Conservation (phyloP, 2,329 filamentous ascomycete species). For the Epichloe coenophiala region DNA sequence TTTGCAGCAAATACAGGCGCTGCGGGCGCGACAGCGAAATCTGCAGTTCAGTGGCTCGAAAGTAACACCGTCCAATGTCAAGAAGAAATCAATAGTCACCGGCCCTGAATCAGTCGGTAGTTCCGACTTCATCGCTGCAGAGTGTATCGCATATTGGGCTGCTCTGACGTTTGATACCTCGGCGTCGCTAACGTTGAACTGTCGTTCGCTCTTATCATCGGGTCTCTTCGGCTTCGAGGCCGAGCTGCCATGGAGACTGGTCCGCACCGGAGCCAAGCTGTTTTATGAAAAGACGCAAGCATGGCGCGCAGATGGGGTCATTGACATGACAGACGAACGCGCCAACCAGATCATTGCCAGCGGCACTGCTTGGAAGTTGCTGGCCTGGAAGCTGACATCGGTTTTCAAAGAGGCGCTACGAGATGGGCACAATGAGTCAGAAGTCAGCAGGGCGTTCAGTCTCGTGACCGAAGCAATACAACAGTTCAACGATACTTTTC, state of each 20-base stretch:
- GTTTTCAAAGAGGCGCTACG: slow-evolving; percentile 19
- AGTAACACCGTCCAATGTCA: slow-evolving; percentile 16
- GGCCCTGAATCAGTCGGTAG: slow-evolving; percentile 16
- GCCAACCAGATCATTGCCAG: slow-evolving; percentile 18
- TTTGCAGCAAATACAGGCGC: slow-evolving; percentile 25
- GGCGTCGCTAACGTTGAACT: slow-evolving; percentile 26
- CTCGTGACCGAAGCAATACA: slow-evolving; percentile 14
- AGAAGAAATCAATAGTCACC: slow-evolving; percentile 10
- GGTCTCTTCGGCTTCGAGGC: slow-evolving; percentile 21
- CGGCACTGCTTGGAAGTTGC: slow-evolving; percentile 16
- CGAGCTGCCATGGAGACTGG: slow-evolving; percentile 17
- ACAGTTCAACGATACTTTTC: slow-evolving; percentile 16
- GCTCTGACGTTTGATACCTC: slow-evolving; percentile 29
- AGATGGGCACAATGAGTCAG: slow-evolving; percentile 18
- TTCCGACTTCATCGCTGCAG: slow-evolving; percentile 21
- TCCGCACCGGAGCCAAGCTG: slow-evolving; percentile 15
- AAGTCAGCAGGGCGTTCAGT: slow-evolving; percentile 14
- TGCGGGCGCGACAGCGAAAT: slow-evolving; percentile 25
- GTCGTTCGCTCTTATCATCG: slow-evolving; percentile 24
- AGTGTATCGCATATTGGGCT: slow-evolving; percentile 27
- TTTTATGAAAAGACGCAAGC: slow-evolving; percentile 14
- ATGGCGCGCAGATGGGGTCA: slow-evolving; percentile 13
- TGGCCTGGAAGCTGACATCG: slow-evolving; percentile 19
- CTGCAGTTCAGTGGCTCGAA: slow-evolving; percentile 27
- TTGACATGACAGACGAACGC: slow-evolving; percentile 18